These are phyloP conservation scores for Rutstroemia sp. DNA, from an alignment of 2,329 filamentous ascomycete genomes.

Conservation along the genomic window DNA sequence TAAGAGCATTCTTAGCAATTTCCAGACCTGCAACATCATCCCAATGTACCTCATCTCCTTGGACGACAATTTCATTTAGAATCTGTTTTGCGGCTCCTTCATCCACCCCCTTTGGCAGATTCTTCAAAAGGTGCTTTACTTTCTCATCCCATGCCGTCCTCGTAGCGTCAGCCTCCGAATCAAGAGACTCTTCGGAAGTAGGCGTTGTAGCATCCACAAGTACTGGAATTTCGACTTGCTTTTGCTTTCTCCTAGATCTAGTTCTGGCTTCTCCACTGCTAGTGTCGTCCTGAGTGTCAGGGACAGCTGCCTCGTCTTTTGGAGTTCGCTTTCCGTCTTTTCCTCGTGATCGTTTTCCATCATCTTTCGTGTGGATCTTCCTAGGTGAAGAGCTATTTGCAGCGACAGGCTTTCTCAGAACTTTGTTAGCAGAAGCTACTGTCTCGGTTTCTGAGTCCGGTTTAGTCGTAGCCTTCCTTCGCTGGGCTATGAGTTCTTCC, in stretches of 20 bases:
- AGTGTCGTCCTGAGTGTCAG: constrained; percentile 27
- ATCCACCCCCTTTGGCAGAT: constrained; percentile 76
- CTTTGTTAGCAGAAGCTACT: constrained; percentile 9
- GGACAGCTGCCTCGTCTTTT: constrained; percentile 25
- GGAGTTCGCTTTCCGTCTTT: constrained; percentile 15
- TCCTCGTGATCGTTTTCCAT: constrained; percentile 17
- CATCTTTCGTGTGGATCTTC: constrained; percentile 21
- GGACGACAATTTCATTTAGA: constrained; percentile 88
- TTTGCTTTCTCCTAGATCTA: constrained; percentile 26
- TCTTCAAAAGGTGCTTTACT: constrained; percentile 61
- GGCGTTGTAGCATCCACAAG: constrained; percentile 34
- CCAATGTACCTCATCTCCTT: constrained; percentile 94
- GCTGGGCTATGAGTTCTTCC: constrained; percentile 25
- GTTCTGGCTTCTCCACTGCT: constrained; percentile 21
- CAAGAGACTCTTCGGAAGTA: constrained; percentile 41
- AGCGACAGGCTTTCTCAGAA: constrained; percentile 29
- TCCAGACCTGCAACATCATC: constrained; percentile 86
- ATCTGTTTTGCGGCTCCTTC: constrained; percentile 80
- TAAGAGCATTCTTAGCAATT: constrained; percentile 81
- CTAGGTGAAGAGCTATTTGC: constrained; percentile 29
- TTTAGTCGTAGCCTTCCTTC: constrained; percentile 20
- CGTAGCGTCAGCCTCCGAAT: constrained; percentile 33
- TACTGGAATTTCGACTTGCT: constrained; percentile 29
- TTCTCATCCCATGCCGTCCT: constrained; percentile 52
- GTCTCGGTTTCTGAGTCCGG: constrained; percentile 10